These are phyloP conservation scores for Penicillium polonicum DNA, from an alignment of 2,329 filamentous ascomycete genomes.

Conservation along the genomic window DNA sequence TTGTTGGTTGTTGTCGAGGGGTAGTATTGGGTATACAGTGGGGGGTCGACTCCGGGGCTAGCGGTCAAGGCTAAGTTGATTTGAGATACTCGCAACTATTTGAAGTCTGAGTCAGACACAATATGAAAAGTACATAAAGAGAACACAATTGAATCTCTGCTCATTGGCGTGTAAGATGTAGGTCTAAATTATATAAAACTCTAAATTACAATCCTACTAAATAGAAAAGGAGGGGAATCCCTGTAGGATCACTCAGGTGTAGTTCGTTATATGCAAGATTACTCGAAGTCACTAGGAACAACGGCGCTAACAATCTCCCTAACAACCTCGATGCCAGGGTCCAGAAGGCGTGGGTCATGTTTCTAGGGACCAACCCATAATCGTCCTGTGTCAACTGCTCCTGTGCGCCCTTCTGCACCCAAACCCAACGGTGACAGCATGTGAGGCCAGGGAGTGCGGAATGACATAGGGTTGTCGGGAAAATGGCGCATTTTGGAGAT, in stretches of 20 bases:
- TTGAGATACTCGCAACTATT: not conserved
- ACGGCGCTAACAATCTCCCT: slow-evolving; percentile 50
- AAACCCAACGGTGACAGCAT: slow-evolving; percentile 42
- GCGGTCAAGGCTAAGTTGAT: not conserved
- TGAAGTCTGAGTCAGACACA: not conserved
- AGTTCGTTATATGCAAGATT: slow-evolving; percentile 19
- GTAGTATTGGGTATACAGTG: not conserved
- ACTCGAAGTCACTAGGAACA: slow-evolving; percentile 51
- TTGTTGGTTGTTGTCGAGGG: not conserved
- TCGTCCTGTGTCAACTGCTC: slow-evolving; percentile 44
- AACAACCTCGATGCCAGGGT: slow-evolving; percentile 48
- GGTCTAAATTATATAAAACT: not conserved
- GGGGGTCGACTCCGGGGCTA: not conserved
- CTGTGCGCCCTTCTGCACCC: slow-evolving; percentile 38
- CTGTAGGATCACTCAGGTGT: slow-evolving; percentile 22
- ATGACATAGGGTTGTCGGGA: slow-evolving; percentile 39
- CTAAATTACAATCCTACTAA: not conserved
- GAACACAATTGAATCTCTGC: not conserved
- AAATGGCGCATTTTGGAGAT: slow-evolving; percentile 32
- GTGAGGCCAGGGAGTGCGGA: slow-evolving; percentile 31
- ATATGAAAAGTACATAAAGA: not conserved
- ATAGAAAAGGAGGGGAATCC: not conserved
- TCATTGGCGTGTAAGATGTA: not conserved
- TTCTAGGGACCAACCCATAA: slow-evolving; percentile 47
- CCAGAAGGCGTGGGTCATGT: slow-evolving; percentile 52